Conservation (phyloP, 2,329 filamentous ascomycete species). For the Hansfordia pulvinata region DNA sequence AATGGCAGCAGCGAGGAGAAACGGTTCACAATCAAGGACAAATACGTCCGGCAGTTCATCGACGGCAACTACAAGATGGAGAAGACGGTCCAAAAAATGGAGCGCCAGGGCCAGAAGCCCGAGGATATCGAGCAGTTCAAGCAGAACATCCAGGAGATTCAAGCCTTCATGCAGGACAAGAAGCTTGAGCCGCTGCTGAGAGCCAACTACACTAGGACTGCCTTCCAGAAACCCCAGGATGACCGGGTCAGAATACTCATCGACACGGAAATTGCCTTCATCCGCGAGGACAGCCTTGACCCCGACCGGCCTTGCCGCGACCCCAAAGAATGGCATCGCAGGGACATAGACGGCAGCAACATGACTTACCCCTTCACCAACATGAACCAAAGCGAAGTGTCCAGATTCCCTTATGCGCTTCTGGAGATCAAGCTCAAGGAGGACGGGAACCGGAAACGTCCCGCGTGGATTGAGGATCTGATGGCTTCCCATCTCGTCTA, state of each 20-base stretch:
- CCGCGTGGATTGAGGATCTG: conserved; percentile 80
- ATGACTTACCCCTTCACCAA: conserved; percentile 81
- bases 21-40: conserved; percentile 79
- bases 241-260: conserved; percentile 83
- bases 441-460: conserved; percentile 49
- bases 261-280: conserved; percentile 83
- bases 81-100: conserved; percentile 78
- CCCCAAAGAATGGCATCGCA: conserved; percentile 78
- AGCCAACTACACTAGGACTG: conserved; percentile 86
- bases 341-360: conserved; percentile 70
- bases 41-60: conserved; percentile 81
- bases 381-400: conserved; percentile 83
- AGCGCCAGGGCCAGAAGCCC: conserved; percentile 55
- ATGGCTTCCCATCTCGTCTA: conserved; percentile 90
- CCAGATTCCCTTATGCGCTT: conserved; percentile 78
- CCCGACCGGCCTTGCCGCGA: conserved; percentile 75
- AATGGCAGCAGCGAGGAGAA: conserved; percentile 68
- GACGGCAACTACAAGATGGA: conserved; percentile 84
- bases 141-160: conserved; percentile 60
- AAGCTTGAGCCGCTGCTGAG: conserved; percentile 73
- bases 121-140: conserved; percentile 58
- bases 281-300: conserved; percentile 68
- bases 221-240: conserved; percentile 92
- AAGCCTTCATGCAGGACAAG: conserved; percentile 64
- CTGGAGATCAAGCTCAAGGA: conserved; percentile 85